Conservation (phyloP, 495 filamentous ascomycete genomes). For the Xylaria flabelliformis region DNA sequence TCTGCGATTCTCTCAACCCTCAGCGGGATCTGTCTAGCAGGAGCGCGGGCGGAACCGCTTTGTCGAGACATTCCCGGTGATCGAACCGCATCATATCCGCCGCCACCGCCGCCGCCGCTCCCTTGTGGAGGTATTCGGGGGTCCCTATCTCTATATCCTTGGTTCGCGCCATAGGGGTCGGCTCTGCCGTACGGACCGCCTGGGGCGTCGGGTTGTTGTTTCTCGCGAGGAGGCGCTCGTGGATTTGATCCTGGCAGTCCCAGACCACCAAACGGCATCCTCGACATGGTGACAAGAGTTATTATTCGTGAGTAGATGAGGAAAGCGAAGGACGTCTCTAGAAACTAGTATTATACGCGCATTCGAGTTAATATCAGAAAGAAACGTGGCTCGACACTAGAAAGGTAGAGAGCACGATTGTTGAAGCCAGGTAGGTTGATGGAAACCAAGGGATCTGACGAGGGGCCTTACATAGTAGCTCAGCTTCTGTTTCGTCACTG, state of each 20-base stretch:
- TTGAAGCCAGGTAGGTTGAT: constrained; percentile 17
- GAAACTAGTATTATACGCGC: background rate
- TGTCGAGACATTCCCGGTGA: constrained; percentile 21
- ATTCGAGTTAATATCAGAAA: background rate
- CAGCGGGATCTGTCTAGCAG: constrained; percentile 22
- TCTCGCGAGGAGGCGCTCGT: constrained; percentile 20
- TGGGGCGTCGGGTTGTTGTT: constrained; percentile 18
- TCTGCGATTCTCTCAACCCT: constrained; percentile 24
- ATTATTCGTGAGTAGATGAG: background rate
- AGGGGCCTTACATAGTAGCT: background rate
- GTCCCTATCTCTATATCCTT: constrained; percentile 27
- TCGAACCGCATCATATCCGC: constrained; percentile 20
- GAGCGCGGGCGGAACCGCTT: background rate
- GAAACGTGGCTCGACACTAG: background rate
- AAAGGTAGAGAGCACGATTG: background rate
- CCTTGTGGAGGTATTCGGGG: constrained; percentile 19
- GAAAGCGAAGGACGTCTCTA: background rate
- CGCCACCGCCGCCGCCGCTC: background rate
- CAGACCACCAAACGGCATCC: constrained; percentile 24
- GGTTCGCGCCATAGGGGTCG: constrained; percentile 14
- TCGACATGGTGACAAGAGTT: constrained; percentile 12
- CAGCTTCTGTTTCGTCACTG: constrained; percentile 19
- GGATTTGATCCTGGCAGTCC: constrained; percentile 25
- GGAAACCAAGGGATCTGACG: constrained; percentile 8
- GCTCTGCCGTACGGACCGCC: constrained; percentile 16